Evolutionary conservation across 306 rosid genomes (phyloP).

Genomic region (Fagus sylvatica): DNA sequence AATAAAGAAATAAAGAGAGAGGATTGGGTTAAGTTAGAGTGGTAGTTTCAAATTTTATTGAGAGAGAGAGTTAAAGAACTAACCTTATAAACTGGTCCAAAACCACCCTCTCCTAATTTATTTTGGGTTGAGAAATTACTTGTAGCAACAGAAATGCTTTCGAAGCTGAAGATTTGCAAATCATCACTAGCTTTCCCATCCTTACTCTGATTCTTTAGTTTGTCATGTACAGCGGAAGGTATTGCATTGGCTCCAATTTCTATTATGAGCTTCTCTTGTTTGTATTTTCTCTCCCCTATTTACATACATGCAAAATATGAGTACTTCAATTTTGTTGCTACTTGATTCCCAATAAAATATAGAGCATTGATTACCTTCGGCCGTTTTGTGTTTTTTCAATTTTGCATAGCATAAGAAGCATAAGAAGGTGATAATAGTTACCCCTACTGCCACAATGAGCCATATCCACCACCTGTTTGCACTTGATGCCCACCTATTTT

Average conservation of each 20-base stretch:
- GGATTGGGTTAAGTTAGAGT: no score
- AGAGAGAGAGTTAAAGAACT: no score
- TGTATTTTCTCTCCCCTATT: slow-evolving; percentile 15
- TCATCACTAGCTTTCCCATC: slow-evolving; percentile 11
- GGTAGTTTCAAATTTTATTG: no score
- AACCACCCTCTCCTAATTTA: slow-evolving; percentile 39
- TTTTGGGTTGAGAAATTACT: slow-evolving; percentile 29
- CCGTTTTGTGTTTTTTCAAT: neutral
- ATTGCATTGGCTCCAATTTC: slow-evolving; percentile 31
- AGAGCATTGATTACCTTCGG: slow-evolving; percentile 3
- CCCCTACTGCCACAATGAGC: slow-evolving; percentile 23
- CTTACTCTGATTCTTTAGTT: neutral
- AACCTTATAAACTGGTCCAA: slow-evolving; percentile 40
- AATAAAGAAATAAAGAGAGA: no score
- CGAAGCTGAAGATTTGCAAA: slow-evolving; percentile 28
- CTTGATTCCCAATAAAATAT: no score
- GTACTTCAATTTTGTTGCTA: no score
- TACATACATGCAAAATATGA: neutral
- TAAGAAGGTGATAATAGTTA: neutral
- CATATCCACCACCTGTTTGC: slow-evolving; percentile 33
- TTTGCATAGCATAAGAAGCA: slow-evolving; percentile 4
- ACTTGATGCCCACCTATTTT: no score
- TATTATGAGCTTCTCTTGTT: slow-evolving; percentile 13
- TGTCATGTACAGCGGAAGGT: neutral
- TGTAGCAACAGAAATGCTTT: slow-evolving; percentile 28